A percentile compares a stretch with the other conserved stretches of the same genome.
These are phyloP conservation scores for Escallonia rubra DNA, from an alignment of 129 eudicot species.

Conservation along the genomic window DNA sequence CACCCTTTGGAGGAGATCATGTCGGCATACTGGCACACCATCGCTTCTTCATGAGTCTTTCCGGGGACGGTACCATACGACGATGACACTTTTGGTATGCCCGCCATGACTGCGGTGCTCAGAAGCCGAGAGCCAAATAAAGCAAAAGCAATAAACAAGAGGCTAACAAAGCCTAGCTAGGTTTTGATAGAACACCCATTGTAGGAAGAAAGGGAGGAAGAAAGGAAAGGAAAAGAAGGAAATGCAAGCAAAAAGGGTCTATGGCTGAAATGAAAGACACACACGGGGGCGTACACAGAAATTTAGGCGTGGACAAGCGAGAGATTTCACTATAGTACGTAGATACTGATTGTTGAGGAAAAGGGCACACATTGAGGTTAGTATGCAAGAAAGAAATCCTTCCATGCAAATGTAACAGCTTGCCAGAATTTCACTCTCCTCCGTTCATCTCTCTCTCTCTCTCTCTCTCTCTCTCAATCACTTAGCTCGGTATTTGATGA, in stretches of 20 bases:
- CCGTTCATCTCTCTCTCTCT: no score
- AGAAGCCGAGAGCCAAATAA: not conserved
- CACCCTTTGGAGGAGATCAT: conserved; percentile 29
- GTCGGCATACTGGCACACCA: conserved; percentile 44
- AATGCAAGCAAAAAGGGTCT: not conserved
- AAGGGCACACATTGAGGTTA: no score
- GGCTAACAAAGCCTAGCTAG: not conserved
- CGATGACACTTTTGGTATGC: conserved; percentile 26
- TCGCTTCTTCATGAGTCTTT: conserved; percentile 19
- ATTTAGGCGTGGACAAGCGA: conserved; percentile 10
- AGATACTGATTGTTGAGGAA: no score
- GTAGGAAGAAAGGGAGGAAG: not conserved
- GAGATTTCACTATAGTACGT: not conserved
- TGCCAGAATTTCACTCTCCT: no score
- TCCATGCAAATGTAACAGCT: no score
- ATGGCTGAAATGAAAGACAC: not conserved
- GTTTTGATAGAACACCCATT: not conserved
- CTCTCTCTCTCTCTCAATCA: no score
- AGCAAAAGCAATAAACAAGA: no score
- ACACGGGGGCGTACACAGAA: not conserved
- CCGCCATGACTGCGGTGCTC: conserved; percentile 14
- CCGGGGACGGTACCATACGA: conserved; percentile 34
- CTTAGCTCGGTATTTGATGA: no score
- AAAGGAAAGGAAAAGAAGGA: not conserved
- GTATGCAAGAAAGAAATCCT: no score